Conservation (phyloP, 257 asterid genomes). For the Capsicum pubescens region DNA sequence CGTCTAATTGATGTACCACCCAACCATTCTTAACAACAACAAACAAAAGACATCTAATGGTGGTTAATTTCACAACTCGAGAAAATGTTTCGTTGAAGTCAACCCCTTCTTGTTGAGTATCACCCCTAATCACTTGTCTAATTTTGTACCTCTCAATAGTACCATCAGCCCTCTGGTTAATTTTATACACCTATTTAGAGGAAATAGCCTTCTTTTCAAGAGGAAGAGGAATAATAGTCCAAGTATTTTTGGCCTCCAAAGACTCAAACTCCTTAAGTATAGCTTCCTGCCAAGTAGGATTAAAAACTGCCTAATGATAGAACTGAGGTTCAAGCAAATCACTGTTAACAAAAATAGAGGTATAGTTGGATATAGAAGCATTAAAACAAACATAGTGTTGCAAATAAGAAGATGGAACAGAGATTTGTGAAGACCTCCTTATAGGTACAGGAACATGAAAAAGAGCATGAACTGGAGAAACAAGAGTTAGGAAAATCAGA, state of each 20-base stretch:
- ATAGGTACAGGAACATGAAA: not conserved
- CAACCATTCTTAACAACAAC: no score
- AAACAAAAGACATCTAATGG: not conserved
- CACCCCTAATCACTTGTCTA: not conserved
- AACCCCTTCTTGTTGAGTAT: not conserved
- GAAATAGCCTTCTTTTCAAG: no score
- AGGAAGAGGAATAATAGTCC: not conserved
- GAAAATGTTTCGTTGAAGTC: not conserved
- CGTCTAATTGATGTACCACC: not conserved
- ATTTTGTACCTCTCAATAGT: not conserved
- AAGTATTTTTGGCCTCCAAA: not conserved
- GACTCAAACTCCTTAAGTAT: not conserved
- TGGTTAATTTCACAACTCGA: not conserved
- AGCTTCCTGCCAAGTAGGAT: not conserved
- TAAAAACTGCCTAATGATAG: not conserved
- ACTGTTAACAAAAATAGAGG: not conserved
- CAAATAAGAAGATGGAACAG: not conserved
- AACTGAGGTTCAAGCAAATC: not conserved
- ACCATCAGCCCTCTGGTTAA: no score
- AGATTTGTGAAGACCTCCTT: not conserved
- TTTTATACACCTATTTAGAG: no score
- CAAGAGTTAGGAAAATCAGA: no score
- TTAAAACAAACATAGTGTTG: not conserved
- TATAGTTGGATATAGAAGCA: not conserved
- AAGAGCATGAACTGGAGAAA: not conserved